Conservation (phyloP, 164 flowering plant species). For the Chloranthus sessilifolius region DNA sequence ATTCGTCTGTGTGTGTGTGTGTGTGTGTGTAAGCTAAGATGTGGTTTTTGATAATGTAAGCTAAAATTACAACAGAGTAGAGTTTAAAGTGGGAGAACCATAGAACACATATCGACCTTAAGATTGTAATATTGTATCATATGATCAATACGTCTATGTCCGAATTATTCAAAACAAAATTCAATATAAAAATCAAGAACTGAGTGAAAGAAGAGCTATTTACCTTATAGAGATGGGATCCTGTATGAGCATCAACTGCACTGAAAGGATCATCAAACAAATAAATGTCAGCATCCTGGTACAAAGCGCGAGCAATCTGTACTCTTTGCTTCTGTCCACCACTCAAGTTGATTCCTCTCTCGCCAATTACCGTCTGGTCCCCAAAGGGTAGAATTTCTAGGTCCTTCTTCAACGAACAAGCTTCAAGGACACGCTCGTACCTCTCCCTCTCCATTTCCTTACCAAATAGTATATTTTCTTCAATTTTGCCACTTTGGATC, state of each 20-base stretch:
- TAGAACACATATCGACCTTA: too few species aligned
- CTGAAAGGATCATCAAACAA: conserved; percentile 91
- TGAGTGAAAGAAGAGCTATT: conserved; percentile 1
- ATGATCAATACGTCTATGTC: too few species aligned
- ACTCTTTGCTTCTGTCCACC: conserved; percentile 96
- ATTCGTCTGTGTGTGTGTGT: too few species aligned
- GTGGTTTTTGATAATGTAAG: too few species aligned
- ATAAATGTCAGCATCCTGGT: conserved; percentile 83
- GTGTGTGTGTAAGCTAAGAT: too few species aligned
- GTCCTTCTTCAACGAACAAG: conserved; percentile 75
- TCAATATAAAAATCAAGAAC: too few species aligned
- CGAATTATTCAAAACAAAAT: too few species aligned
- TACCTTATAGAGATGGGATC: conserved; percentile 78
- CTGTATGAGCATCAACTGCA: conserved; percentile 95
- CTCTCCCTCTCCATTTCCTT: conserved; percentile 59
- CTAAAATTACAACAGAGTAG: too few species aligned
- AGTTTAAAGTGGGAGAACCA: too few species aligned
- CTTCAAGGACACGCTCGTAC: conserved; percentile 68
- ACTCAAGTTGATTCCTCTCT: conserved; percentile 87
- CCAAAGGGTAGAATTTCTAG: conserved; percentile 70
- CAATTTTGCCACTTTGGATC: conserved; percentile 86
- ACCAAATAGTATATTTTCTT: conserved; percentile 84
- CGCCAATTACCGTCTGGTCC: conserved; percentile 82
- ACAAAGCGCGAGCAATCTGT: conserved; percentile 85
- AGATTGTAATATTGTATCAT: too few species aligned